Evolutionary conservation across 2,329 filamentous ascomycete species (phyloP), one percentile per base, ranked within the genome.

Genomic region (Xylariomycetidae sp.): DNA sequence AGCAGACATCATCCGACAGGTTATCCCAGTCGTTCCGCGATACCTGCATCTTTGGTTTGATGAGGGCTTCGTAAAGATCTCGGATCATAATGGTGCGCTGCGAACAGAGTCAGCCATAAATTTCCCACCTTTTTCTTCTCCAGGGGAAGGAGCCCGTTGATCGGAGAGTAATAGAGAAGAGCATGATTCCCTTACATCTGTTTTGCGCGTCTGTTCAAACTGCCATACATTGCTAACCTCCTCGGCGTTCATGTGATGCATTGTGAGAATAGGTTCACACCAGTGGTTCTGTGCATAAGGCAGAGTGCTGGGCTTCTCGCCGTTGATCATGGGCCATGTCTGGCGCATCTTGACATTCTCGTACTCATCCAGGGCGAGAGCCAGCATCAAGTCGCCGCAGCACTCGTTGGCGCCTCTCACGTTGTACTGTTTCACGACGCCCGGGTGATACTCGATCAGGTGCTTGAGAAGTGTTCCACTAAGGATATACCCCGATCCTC

Each of bases 401-500:
- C 68, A 72, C 35, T 68, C 61, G 4, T 57, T 45, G 9, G 57
- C 54, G 3, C 67, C 66, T 41, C 59, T 58, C 25, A 58, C 42
- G 42, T 74, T 72, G 45, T 70, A 74, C 36, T 66, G 61, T 18
- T 60, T 52, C 3, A 65, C 63, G 11, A 74, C 46, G 12, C 64
- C 59, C 0, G 59, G 61, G 22, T 69, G 61, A 16, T 60, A 46
- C 26, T 63, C 57, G 4, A 70, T 61, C 29, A 75, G 61, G 33
- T 62, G 60, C 43, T 66, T 59, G 49, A 81, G 57, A 4, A 76
- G 66, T 2, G 62, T 66, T 3, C 70, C 65, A 12, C 70, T 72
- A n/a, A 78, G 51, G 35, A 70, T 58, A 48, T 73, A 74, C n/a
- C 74, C 74, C 22, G 69, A 74, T 3, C 74, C 74, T 9, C 74